phyloP scores from a whole-genome alignment of 1,284 basidiomycete genomes.

The Acaromyces ingoldii region DNA sequence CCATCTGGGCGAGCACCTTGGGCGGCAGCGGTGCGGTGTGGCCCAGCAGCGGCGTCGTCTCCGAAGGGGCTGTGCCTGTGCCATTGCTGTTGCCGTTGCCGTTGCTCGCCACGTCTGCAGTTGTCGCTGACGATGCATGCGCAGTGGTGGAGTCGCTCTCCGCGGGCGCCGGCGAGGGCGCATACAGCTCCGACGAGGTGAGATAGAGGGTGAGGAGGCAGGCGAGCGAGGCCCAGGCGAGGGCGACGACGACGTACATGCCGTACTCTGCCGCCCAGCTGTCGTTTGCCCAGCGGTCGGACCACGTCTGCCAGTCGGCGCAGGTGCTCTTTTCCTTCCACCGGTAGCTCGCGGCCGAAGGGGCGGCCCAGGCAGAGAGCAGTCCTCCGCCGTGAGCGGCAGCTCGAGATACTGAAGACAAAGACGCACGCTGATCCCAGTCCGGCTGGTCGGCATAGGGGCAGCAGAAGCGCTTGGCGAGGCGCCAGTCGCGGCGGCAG shows the following conservation, averaged over 20 bases:
- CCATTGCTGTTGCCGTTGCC: no score
- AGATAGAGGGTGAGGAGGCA: conserved; percentile 77
- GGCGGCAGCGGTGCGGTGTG: conserved; percentile 10
- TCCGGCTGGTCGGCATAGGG: conserved; percentile 25
- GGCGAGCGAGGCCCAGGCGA: conserved; percentile 36
- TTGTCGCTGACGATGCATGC: no score
- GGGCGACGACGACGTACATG: conserved; percentile 60
- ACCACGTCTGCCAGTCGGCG: conserved; percentile 70
- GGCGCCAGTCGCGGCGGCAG: conserved; percentile 68
- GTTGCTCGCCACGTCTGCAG: no score
- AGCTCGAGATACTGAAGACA: background rate
- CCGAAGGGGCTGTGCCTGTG: no score
- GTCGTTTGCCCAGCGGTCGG: conserved; percentile 22
- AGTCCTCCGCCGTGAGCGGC: conserved; percentile 16
- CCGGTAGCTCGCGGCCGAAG: conserved; percentile 32
- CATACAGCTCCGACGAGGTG: conserved; percentile 58
- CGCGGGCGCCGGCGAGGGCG: no score
- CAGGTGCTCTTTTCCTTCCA: conserved; percentile 56
- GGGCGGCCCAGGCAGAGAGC: conserved; percentile 34
- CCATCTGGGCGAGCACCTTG: conserved; percentile 14
- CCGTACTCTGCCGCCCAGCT: conserved; percentile 63
- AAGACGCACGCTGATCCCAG: conserved; percentile 15
- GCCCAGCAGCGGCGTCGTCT: no score
- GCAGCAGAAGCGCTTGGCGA: conserved; percentile 78
- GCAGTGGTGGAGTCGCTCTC: no score